Conservation (phyloP, 805 yeast species). For the Candida berthetii region DNA sequence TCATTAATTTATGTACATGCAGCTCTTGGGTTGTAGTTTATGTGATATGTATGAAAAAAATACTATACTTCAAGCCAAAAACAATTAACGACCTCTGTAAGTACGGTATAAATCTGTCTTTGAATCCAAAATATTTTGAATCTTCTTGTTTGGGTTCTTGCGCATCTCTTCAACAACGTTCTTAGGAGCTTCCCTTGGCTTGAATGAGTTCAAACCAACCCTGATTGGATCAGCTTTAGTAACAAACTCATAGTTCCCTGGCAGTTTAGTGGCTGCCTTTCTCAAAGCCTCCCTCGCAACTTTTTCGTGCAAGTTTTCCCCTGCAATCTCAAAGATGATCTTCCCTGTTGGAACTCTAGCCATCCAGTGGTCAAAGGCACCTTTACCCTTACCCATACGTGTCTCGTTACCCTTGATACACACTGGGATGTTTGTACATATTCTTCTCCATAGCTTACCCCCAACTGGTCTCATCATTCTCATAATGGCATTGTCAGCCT, state of each 20-base stretch:
- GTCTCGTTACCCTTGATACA: slow-evolving; percentile 97
- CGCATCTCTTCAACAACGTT: slow-evolving; percentile 50
- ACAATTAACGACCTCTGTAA: slow-evolving; percentile 61
- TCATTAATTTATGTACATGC: slow-evolving; percentile 1
- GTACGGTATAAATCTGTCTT: slow-evolving; percentile 45
- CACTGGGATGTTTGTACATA: slow-evolving; percentile 81
- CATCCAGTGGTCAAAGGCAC: slow-evolving; percentile 97
- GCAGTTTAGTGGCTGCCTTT: slow-evolving; percentile 86
- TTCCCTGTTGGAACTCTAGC: slow-evolving; percentile 95
- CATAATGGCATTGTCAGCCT: slow-evolving; percentile 83
- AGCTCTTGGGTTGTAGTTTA: too few relatives aligned
- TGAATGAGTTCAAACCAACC: slow-evolving; percentile 57
- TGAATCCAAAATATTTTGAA: slow-evolving; percentile 46
- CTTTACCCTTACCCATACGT: slow-evolving; percentile 99
- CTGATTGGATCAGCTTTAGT: slow-evolving; percentile 58
- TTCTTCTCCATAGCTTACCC: slow-evolving; percentile 73
- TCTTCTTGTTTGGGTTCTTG: slow-evolving; percentile 60
- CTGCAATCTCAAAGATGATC: slow-evolving; percentile 77
- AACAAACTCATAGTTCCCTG: slow-evolving; percentile 87
- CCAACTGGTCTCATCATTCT: slow-evolving; percentile 76
- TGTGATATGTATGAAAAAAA: too few relatives aligned
- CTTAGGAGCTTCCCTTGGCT: slow-evolving; percentile 33
- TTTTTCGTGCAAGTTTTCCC: slow-evolving; percentile 73
- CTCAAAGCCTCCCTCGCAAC: slow-evolving; percentile 88
- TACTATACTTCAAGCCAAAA: too few relatives aligned